Evolutionary conservation across 2,329 filamentous ascomycete species (phyloP).

Genomic region (Ophiostoma fasciatum): DNA sequence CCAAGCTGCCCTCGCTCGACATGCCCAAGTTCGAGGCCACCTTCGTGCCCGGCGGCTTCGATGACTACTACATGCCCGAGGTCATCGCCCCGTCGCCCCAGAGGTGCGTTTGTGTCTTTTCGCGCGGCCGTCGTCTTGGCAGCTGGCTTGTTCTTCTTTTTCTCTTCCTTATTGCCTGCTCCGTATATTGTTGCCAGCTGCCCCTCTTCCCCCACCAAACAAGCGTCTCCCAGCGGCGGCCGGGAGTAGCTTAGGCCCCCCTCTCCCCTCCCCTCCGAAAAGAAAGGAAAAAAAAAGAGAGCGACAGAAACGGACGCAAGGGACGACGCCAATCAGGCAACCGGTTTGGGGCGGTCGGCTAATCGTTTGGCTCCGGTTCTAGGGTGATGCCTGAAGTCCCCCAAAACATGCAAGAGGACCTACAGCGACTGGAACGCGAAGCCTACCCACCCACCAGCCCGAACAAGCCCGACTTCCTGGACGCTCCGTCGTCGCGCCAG

Average conservation of each 20-base stretch:
- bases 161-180: neutral
- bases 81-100: conserved; percentile 40
- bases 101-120: conserved; percentile 22
- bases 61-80: conserved; percentile 45
- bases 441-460: too few relatives aligned
- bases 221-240: conserved; percentile 1
- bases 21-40: conserved; percentile 35
- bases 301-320: neutral
- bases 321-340: conserved; percentile 14
- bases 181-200: neutral
- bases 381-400: conserved; percentile 93
- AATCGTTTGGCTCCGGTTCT: conserved; percentile 18
- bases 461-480: too few relatives aligned
- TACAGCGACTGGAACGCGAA: conserved; percentile 80
- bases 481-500: too few relatives aligned
- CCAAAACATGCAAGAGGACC: conserved; percentile 88
- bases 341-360: conserved; percentile 24
- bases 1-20: conserved; percentile 17
- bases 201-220: conserved; percentile 8
- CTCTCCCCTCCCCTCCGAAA: too few relatives aligned
- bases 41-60: conserved; percentile 39
- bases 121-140: neutral
- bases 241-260: conserved; percentile 7
- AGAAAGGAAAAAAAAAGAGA: conserved; percentile 1
- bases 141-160: neutral